phyloP scores from a whole-genome alignment of 768 basidiomycete species.

The Mycena vitilis region DNA sequence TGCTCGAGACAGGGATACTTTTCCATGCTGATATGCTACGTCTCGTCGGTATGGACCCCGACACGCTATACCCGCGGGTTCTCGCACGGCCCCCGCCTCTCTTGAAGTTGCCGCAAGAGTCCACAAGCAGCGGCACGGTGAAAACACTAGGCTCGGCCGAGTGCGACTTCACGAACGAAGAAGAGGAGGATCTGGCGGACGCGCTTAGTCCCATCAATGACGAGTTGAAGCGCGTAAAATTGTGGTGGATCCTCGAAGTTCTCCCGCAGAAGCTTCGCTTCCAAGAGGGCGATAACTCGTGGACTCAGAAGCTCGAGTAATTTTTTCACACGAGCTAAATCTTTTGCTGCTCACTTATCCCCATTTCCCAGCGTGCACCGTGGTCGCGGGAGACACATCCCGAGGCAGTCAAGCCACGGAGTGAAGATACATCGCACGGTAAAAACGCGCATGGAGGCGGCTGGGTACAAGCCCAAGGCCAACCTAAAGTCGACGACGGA shows the following conservation, averaged over 20 bases:
- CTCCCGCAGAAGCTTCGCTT: conserved; percentile 54
- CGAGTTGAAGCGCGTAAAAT: conserved; percentile 57
- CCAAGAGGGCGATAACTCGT: conserved; percentile 55
- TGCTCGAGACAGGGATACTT: conserved; percentile 66
- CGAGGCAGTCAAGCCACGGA: conserved; percentile 24
- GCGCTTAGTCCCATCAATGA: conserved; percentile 65
- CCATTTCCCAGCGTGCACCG: conserved; percentile 53
- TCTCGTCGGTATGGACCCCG: conserved; percentile 57
- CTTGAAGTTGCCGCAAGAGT: conserved; percentile 39
- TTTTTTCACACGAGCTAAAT: too few relatives aligned
- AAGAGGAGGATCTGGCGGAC: conserved; percentile 72
- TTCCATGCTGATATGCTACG: conserved; percentile 63
- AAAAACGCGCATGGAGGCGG: conserved; percentile 40
- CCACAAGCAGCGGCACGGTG: conserved; percentile 22
- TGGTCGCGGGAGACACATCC: conserved; percentile 45
- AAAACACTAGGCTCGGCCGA: conserved; percentile 37
- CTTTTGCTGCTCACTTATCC: too few relatives aligned
- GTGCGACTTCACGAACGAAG: conserved; percentile 57
- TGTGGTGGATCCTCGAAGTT: conserved; percentile 78
- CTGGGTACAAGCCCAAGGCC: conserved; percentile 46
- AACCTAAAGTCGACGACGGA: conserved; percentile 35
- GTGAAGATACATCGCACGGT: conserved; percentile 41
- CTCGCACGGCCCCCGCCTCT: conserved; percentile 53
- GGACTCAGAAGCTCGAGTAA: conserved; percentile 53
- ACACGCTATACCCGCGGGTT: conserved; percentile 58